Base-by-base conservation (phyloP, 2,329 filamentous ascomycete genomes). In the Cercospora citrullina region DNA sequence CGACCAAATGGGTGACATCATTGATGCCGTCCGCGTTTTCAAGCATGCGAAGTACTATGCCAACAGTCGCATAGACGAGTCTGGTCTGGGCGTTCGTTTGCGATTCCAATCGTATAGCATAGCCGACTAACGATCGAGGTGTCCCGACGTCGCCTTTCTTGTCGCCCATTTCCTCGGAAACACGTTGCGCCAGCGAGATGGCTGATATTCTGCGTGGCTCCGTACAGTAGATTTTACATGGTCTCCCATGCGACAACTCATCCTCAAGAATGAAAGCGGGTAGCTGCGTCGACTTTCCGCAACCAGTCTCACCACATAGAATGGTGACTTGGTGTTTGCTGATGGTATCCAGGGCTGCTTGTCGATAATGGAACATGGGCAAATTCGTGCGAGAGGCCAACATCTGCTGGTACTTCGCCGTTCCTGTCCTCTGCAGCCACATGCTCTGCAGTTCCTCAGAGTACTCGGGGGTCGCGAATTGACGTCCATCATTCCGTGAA, bases 21-120 rank as follows among this genome's bases (percentile, higher is more conserved):
- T 89, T 87, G 53, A 99, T 86, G 65, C 96, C 91, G 71, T 93
- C 91, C 0, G 92, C 91, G 8, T 90, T 90, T 79, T 99, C 95
- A 14, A 99, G 85, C 94, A 99, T 98, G 30, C 95, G 89, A 84
- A 99, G 92, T n/a, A 99, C 93, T 67, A 99, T 96, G 82, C 95
- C 89, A 55, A 88, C 88, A 26, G 87, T 97, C 63, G 95, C 95
- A 80, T 93, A 99, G 5, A 98, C 88, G 28, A 99, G 86, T 62
- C 92, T 86, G 2, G 94, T 98, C 73, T 93, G 89, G 31, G 89
- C 87, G 16, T 89, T 90, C 0, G 91, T 91, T 74, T 96, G 96
- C 60, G 93, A 91, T 79, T 99, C 95, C 21, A 99, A 83, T 18
- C 95, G 89, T 73, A 99, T 97, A 1, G 95, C 93, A 82, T 96